Evolutionary conservation across 2,329 filamentous ascomycete species (phyloP).

Genomic region (Trichophaea hybrida): DNA sequence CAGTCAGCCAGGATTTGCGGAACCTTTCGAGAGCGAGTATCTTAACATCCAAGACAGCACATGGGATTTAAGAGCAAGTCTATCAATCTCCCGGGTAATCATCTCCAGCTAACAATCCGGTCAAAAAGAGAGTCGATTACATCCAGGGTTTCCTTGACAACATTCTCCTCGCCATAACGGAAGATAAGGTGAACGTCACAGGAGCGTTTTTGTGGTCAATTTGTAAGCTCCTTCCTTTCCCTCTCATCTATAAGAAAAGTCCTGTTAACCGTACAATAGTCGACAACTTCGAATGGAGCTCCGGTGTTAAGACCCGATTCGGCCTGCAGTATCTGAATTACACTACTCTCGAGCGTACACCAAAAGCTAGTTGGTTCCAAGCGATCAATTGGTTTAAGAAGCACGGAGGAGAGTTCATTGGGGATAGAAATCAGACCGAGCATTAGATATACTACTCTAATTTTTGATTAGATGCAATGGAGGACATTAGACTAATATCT

Average conservation of each 20-base stretch:
- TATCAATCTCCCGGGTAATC: too few relatives aligned
- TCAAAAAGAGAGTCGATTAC: constrained; percentile 30
- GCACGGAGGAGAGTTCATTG: too few relatives aligned
- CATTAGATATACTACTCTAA: too few relatives aligned
- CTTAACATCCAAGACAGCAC: constrained; percentile 28
- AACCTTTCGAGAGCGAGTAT: constrained; percentile 32
- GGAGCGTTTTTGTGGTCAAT: constrained; percentile 34
- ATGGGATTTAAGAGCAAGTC: constrained; percentile 31
- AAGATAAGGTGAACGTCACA: constrained; percentile 33
- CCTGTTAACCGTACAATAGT: constrained; percentile 11
- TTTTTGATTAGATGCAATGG: too few relatives aligned
- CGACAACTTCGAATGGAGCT: constrained; percentile 34
- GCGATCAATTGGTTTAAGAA: constrained; percentile 34
- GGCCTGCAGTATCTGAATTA: constrained; percentile 36
- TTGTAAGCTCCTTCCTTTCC: constrained; percentile 10
- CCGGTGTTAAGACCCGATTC: constrained; percentile 31
- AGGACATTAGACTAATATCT: too few relatives aligned
- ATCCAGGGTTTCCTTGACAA: constrained; percentile 34
- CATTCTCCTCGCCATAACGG: constrained; percentile 31
- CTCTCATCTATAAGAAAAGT: background rate
- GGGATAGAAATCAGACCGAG: too few relatives aligned
- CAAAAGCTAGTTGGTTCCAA: constrained; percentile 35
- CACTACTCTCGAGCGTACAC: constrained; percentile 31
- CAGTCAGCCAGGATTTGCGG: constrained; percentile 27
- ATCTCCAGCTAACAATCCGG: too few relatives aligned